phyloP scores from a whole-genome alignment of 257 asterid species.

The Fraxinus cuspidata region DNA sequence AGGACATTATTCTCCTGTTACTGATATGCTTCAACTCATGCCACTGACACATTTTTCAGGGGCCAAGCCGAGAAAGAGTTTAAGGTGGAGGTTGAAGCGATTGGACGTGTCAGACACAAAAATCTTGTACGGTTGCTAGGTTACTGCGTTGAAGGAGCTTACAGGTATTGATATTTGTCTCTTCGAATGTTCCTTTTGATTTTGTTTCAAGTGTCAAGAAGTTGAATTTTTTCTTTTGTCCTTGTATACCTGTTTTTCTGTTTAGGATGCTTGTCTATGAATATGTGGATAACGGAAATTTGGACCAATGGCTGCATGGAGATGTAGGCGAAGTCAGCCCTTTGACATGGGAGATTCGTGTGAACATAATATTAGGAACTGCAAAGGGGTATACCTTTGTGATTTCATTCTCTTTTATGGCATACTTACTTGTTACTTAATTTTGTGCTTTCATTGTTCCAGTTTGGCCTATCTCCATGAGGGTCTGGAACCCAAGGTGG shows the following conservation, averaged over 20 bases:
- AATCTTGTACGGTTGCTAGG: constrained; percentile 90
- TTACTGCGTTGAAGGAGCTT: constrained; percentile 97
- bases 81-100: constrained; percentile 90
- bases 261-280: constrained; percentile 94
- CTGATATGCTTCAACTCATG: constrained; percentile 25
- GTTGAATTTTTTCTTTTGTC: constrained; percentile 17
- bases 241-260: not conserved
- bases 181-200: not conserved
- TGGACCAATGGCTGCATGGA: constrained; percentile 98
- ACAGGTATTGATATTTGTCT: constrained; percentile 49
- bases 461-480: constrained; percentile 88
- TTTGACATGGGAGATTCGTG: constrained; percentile 82
- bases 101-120: constrained; percentile 96
- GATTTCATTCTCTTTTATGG: constrained; percentile 24
- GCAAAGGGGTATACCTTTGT: constrained; percentile 73
- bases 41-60: constrained; percentile 38
- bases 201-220: constrained; percentile 4
- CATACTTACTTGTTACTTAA: constrained; percentile 8
- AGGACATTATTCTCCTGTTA: constrained; percentile 20
- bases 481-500: constrained; percentile 96
- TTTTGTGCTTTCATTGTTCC: constrained; percentile 34
- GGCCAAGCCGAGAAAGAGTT: constrained; percentile 97
- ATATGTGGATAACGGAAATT: constrained; percentile 81
- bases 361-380: constrained; percentile 76
- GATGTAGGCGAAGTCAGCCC: constrained; percentile 93